These are phyloP conservation scores for Zostera marina DNA, from an alignment of 116 monocot genomes.

Conservation along the genomic window DNA sequence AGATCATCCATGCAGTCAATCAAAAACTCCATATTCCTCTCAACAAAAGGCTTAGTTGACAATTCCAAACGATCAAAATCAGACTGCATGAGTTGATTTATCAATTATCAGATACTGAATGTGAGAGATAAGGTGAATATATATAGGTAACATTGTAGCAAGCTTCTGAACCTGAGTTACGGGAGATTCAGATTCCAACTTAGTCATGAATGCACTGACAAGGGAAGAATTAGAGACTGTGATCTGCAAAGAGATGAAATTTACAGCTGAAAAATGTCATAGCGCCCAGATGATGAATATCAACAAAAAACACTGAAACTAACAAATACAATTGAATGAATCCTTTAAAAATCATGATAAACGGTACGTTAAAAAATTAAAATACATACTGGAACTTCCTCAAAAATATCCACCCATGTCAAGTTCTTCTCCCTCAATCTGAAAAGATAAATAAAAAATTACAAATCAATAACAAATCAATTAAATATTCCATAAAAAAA, in stretches of 20 bases:
- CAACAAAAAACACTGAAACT: background rate
- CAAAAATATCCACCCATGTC: constrained; percentile 96
- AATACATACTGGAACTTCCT: constrained; percentile 75
- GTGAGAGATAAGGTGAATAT: background rate
- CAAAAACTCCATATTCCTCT: constrained; percentile 91
- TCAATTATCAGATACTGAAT: constrained; percentile 1
- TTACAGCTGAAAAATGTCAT: background rate
- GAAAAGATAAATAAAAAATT: background rate
- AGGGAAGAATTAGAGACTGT: constrained; percentile 96
- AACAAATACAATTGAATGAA: background rate
- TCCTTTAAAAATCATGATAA: background rate
- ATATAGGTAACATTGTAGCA: background rate
- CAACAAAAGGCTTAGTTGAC: constrained; percentile 77
- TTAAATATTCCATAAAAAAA: background rate
- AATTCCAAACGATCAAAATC: constrained; percentile 85
- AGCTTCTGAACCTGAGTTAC: constrained; percentile 50
- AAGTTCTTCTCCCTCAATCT: constrained; percentile 87
- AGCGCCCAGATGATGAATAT: background rate
- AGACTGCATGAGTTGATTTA: constrained; percentile 34
- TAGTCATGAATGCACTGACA: constrained; percentile 88
- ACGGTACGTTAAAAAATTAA: background rate
- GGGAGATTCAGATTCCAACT: constrained; percentile 79
- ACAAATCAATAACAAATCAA: background rate
- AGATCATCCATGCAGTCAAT: constrained; percentile 99
- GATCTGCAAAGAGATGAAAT: constrained; percentile 36